phyloP scores from a whole-genome alignment of 176 grass and related monocot species.

The Secale cereale region DNA sequence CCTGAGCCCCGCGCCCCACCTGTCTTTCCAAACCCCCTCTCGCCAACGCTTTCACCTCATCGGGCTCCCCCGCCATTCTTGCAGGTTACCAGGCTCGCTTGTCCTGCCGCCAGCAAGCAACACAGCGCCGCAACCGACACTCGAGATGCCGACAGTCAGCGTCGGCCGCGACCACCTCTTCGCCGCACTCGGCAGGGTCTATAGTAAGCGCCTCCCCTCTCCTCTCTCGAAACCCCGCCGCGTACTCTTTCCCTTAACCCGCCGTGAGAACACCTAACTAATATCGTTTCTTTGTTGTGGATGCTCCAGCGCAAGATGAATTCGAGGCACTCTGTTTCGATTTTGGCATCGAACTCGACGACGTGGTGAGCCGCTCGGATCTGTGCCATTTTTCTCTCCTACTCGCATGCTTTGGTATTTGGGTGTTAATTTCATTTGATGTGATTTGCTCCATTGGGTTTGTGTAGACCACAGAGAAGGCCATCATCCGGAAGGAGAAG shows the following conservation, averaged over 20 bases:
- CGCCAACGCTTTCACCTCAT: not conserved
- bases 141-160: slow-evolving; percentile 61
- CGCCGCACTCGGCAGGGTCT: slow-evolving; percentile 44
- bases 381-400: not conserved
- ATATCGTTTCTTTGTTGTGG: not conserved
- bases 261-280: not conserved
- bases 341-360: slow-evolving; percentile 98
- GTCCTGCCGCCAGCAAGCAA: not conserved
- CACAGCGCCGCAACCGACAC: not conserved
- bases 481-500: slow-evolving; percentile 90
- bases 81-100: not conserved
- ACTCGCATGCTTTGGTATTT: not conserved
- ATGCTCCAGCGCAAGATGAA: slow-evolving; percentile 62
- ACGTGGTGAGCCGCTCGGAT: slow-evolving; percentile 53
- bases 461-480: slow-evolving; percentile 81
- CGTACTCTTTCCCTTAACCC: not conserved
- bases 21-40: not conserved
- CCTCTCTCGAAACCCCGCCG: too few relatives aligned
- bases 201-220: slow-evolving; percentile 37
- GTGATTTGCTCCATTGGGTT: not conserved
- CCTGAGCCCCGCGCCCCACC: not conserved
- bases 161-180: slow-evolving; percentile 73
- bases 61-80: not conserved
- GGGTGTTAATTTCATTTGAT: not conserved
- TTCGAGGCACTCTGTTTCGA: slow-evolving; percentile 85